Base-by-base conservation (phyloP, 1,284 basidiomycete species). In the Ceratobasidium sp. region DNA sequence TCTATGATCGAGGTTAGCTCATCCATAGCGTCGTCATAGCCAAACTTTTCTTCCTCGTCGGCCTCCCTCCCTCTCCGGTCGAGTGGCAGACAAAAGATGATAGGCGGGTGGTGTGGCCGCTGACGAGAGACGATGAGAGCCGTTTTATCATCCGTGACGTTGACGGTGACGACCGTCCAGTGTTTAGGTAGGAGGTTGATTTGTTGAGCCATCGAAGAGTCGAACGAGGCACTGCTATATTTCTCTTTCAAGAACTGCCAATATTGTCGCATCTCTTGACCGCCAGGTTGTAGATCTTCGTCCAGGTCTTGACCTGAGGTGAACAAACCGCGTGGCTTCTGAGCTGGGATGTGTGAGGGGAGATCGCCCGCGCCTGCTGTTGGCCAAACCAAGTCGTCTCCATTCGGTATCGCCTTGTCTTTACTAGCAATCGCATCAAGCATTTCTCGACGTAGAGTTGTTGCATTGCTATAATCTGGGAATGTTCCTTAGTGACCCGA, bases 151-250 rank as follows among this genome's bases (percentile, higher is more conserved):
- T 93, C 90, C 0, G 94, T 93, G 69, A 98, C 88, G 80, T 89
- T 93, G 81, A 99, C 91, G 79, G 93, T 95, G 75, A 98, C 87
- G 12, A 97, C 90, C 4, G 92, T 94, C 97, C 97, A 99, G 80
- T 93, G 89, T 2, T 84, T 80, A 0, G 97, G 97, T 0, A 99
- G 86, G 58, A 84, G 82, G 58, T 87, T 82, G 13, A 86, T 84
- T 80, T 86, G 86, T 28, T 87, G 84, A 6, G 85, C 79, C 1
- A 87, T 85, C 60, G 87, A 83, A 53, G 83, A 82, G 77, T 89
- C 87, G 40, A 90, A 84, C 2, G 83, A 83, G 77, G 88, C 87
- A 51, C 84, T 83, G 60, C 88, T 85, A 81, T 95, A 93, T 77
- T 89, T 89, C 12, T 85, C 82, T 20, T 87, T 88, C 28, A 94